A percentile compares a stretch with the other conserved stretches of the same genome.
phyloP scores from a whole-genome alignment of 306 rosid genomes.

The Vicia villosa region DNA sequence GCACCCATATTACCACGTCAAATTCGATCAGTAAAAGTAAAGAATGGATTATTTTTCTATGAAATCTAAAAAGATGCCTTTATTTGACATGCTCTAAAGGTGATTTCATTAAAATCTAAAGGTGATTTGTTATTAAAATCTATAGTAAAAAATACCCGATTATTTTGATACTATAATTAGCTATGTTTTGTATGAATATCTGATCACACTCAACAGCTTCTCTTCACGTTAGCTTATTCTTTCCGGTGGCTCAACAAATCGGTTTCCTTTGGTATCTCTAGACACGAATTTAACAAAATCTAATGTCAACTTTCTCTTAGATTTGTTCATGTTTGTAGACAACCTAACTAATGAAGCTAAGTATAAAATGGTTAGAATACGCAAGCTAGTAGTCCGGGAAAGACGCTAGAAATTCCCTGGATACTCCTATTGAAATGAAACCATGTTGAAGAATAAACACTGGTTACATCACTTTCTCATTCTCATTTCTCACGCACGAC shows the following conservation, averaged over 20 bases:
- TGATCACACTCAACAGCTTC: background rate
- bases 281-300: constrained; percentile 8
- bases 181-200: background rate
- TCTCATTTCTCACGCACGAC: background rate
- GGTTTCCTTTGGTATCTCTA: background rate
- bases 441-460: background rate
- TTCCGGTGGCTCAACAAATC: background rate
- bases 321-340: constrained; percentile 6
- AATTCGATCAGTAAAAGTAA: no score
- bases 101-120: no score
- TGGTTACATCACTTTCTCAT: constrained; percentile 7
- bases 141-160: no score
- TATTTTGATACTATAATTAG: no score
- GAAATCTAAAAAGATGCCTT: no score
- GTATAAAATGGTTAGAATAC: background rate
- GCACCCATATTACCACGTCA: no score
- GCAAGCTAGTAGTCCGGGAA: constrained; percentile 3
- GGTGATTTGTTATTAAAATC: no score
- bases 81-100: no score
- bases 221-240: background rate
- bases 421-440: background rate
- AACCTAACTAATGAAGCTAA: background rate
- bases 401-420: background rate
- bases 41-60: no score
- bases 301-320: background rate